Evolutionary conservation across 1,284 basidiomycete species (phyloP), one percentile per base, ranked within the genome.

Genomic region (Rhizoctonia solani): DNA sequence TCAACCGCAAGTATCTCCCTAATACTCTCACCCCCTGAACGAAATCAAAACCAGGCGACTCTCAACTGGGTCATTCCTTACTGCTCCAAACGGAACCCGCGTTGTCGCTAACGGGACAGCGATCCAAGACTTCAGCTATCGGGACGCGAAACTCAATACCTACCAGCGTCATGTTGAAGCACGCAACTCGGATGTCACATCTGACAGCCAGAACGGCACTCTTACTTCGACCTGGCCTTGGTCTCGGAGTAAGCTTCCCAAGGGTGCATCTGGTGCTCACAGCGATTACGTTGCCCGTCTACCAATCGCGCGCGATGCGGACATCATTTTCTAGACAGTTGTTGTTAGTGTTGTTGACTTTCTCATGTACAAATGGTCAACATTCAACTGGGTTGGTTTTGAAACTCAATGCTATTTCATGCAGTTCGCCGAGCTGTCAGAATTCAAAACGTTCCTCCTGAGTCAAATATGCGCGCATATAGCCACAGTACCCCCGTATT

Each of bases 121-220:
- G 74, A 83, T 82, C 75, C 90, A 90, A 74, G 82, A 81, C 8
- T 85, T 90, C 75, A 76, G 74, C 49, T 92, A 90, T 72, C 70
- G 74, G 9, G 88, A 91, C 74, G 71, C 74, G 23, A 75, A 75
- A 8, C 86, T 85, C 50, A 87, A 90, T 75, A 88, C 87, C 0
- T 91, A 82, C 74, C 75, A 77, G 56, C 80, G 88, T 63, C 73
- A 79, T 30, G 88, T 92, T 63, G 80, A 84, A 68, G 85, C 87
- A 1, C 81, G 81, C 6, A 78, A 82, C 71, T 83, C 87, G 73
- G 81, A 80, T 71, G 87, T 90, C 72, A 84, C 83, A 6, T 78
- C 83, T 29, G 85, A 91, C 72, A 74, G 79, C 54, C 78, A 87
- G 69, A 77, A 82, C 65, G 87, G 89, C 42, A 81, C 76, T 21